Evolutionary conservation across 306 rosid species (phyloP).

Genomic region (Malus sieversii): DNA sequence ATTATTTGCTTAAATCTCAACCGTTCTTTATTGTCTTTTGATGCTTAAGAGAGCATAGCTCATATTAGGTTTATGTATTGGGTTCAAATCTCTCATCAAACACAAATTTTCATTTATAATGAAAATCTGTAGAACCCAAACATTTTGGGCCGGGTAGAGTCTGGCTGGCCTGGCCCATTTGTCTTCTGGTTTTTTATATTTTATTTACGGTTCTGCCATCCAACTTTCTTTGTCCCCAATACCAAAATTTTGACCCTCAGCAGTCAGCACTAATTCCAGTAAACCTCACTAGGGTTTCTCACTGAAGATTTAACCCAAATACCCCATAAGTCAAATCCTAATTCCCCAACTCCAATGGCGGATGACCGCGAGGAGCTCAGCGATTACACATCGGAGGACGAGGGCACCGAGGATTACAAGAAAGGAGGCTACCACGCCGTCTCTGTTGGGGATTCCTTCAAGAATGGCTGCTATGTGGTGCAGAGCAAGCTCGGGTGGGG

Average conservation of each 20-base stretch:
- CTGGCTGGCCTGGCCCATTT: neutral
- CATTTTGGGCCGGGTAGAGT: neutral
- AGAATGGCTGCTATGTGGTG: slow-evolving; percentile 34
- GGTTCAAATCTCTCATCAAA: too few species aligned
- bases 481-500: slow-evolving; percentile 47
- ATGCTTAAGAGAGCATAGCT: too few species aligned
- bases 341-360: slow-evolving; percentile 15
- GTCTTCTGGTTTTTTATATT: too few species aligned
- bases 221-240: neutral
- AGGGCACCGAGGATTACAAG: slow-evolving; percentile 35
- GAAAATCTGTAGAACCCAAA: neutral
- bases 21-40: too few species aligned
- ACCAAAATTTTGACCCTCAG: too few species aligned
- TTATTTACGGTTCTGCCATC: neutral
- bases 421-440: slow-evolving; percentile 41
- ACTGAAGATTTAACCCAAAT: neutral
- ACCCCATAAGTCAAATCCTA: neutral
- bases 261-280: neutral
- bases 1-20: too few species aligned
- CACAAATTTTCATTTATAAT: too few species aligned
- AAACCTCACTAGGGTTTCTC: neutral
- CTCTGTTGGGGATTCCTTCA: slow-evolving; percentile 33
- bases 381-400: slow-evolving; percentile 32
- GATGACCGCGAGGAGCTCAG: slow-evolving; percentile 27
- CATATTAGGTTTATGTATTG: too few species aligned